Percentiles rank a stretch among this genome's conserved stretches.
Conservation (phyloP, 768 basidiomycete genomes). For the Galerina sulciceps region DNA sequence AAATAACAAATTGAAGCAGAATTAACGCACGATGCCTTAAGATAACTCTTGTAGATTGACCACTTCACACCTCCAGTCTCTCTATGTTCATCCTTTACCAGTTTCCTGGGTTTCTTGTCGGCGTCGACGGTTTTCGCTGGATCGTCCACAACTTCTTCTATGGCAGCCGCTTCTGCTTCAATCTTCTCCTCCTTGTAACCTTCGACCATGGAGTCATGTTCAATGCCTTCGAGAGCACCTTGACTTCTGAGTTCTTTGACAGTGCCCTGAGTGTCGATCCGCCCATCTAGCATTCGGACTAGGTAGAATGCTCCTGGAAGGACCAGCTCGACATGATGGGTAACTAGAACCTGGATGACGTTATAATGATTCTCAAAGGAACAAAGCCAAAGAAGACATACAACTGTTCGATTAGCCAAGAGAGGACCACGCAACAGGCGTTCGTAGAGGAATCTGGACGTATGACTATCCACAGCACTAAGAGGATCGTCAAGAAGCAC, state of each 20-base stretch:
- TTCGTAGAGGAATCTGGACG: conserved; percentile 36
- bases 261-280: conserved; percentile 76
- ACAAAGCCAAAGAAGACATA: conserved; percentile 12
- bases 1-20: not conserved
- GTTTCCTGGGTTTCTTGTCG: conserved; percentile 68
- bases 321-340: conserved; percentile 87
- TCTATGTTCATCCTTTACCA: conserved; percentile 82
- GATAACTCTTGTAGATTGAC: conserved; percentile 68
- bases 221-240: conserved; percentile 40
- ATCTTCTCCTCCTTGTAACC: conserved; percentile 50
- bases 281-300: conserved; percentile 80
- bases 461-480: conserved; percentile 68
- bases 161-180: conserved; percentile 28
- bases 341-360: conserved; percentile 63
- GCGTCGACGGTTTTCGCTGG: conserved; percentile 31
- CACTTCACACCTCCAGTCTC: conserved; percentile 85
- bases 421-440: conserved; percentile 34
- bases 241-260: conserved; percentile 63
- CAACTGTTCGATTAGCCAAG: conserved; percentile 34
- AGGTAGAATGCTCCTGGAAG: conserved; percentile 75
- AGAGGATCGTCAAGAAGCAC: conserved; percentile 83
- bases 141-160: conserved; percentile 30
- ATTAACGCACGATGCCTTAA: conserved; percentile 69
- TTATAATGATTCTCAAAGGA: not conserved
- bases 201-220: conserved; percentile 46